Evolutionary conservation across 140 eudicot genomes (phyloP), one percentile per base, ranked within the genome.

Genomic region (Cichorium intybus): DNA sequence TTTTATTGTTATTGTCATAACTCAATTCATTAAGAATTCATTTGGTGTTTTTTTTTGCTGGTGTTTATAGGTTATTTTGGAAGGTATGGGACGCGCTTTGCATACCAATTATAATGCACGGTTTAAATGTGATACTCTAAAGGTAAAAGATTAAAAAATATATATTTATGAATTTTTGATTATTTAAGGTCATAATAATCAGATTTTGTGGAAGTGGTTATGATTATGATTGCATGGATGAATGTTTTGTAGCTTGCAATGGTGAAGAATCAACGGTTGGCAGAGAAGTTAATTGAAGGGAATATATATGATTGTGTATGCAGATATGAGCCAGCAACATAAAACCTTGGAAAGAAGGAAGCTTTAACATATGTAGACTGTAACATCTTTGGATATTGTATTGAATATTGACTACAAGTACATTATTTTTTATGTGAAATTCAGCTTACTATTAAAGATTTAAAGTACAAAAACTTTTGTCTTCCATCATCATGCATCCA

Each of bases 181-280:
- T 6, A 34, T 34, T 34, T 34, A 6, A 0, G 14, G 43, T 10
- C 14, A 35, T 8, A 35, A 31, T 6, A 31, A 31, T 31, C 1
- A 10, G 37, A 31, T 31, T 31, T 31, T 31, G 7, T 31, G 7
- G 7, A 10, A 31, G 37, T 31, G 37, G 10, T 35, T 35, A 10
- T 35, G 3, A 35, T 9, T 10, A 35, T 35, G 43, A 10, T 3
- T 35, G 14, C 3, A 10, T 35, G 43, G 37, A 5, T 31, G 37
- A 31, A 31, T 31, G 10, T 43, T 35, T 31, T 15, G 53, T 70
- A 88, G 97, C 97, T 93, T 54, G 99, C 99, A 0, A 93, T 93
- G 99, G 99, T 93, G 85, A 93, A 93, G 87, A 93, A 93, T 68
- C 99, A 93, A 70, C 80, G 97, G 49, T 70, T 93, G 81, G 99